Conservation (phyloP, 495 filamentous ascomycete genomes). For the Achaetomiella virescens region DNA sequence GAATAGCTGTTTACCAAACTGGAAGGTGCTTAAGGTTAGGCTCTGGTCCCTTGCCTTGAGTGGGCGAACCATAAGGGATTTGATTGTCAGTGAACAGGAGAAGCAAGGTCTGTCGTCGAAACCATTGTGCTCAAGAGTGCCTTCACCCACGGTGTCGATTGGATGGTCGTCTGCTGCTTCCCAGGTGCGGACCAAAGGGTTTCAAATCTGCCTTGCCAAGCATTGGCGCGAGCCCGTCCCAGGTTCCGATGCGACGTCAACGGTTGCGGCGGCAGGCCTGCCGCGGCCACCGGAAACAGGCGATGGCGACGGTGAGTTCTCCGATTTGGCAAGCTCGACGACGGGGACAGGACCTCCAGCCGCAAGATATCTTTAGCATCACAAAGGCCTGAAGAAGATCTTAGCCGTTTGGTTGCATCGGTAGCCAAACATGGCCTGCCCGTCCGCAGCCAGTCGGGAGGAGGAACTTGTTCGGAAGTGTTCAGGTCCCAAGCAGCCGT, state of each 20-base stretch:
- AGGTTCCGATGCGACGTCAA: constrained; percentile 9
- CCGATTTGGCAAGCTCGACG: too few relatives aligned
- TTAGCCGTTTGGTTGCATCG: constrained; percentile 9
- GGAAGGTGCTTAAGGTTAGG: not conserved
- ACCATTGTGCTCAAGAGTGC: not conserved
- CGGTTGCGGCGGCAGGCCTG: constrained; percentile 12
- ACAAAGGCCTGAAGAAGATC: not conserved
- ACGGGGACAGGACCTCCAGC: constrained; percentile 14
- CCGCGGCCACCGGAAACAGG: constrained; percentile 2
- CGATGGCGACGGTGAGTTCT: not conserved
- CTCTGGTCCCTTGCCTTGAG: not conserved
- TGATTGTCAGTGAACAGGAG: not conserved
- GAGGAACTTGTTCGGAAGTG: not conserved
- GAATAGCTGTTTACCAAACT: not conserved
- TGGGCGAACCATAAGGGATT: not conserved
- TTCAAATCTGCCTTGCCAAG: constrained; percentile 22
- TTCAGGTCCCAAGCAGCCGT: not conserved
- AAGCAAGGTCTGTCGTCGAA: not conserved
- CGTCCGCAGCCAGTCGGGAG: not conserved
- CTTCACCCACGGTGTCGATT: not conserved
- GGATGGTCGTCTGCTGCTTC: not conserved
- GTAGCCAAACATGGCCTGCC: not conserved
- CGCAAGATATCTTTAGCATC: constrained; percentile 18
- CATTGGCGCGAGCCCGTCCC: too few relatives aligned
- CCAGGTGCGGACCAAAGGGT: not conserved